A percentile compares a stretch with the other conserved stretches of the same genome.
These are phyloP conservation scores for Melianthus villosus DNA, from an alignment of 441 rosid species.

Conservation along the genomic window DNA sequence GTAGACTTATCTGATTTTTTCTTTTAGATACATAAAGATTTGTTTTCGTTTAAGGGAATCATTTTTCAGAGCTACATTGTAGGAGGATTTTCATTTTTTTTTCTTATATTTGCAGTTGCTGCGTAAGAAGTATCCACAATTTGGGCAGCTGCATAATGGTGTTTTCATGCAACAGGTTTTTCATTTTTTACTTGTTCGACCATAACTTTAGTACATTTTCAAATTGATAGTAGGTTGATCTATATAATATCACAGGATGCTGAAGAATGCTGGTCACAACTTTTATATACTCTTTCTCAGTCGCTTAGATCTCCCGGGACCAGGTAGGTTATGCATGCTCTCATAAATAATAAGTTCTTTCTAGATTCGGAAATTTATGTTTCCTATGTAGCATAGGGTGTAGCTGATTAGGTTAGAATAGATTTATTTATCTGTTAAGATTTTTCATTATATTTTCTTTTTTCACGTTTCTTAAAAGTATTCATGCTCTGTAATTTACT, in stretches of 20 bases:
- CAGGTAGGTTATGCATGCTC: conserved; percentile 22
- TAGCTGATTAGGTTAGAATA: too few species aligned
- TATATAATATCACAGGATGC: conserved; percentile 46
- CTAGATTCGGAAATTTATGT: too few species aligned
- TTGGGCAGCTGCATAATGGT: conserved; percentile 84
- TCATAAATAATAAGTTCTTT: too few species aligned
- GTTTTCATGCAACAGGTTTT: conserved; percentile 92
- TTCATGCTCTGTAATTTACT: background rate
- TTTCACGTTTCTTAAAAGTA: too few species aligned
- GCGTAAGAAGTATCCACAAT: conserved; percentile 86
- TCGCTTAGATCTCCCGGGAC: conserved; percentile 45
- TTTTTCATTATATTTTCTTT: too few species aligned
- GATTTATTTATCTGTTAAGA: too few species aligned
- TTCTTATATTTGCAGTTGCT: conserved; percentile 31
- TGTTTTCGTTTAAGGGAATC: background rate
- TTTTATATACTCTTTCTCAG: conserved; percentile 69
- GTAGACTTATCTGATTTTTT: too few species aligned
- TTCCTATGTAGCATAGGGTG: too few species aligned
- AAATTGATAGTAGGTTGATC: conserved; percentile 9
- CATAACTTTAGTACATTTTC: background rate
- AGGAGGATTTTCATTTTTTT: conserved; percentile 1
- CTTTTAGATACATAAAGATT: too few species aligned
- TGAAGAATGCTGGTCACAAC: conserved; percentile 94
- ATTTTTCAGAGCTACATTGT: background rate
- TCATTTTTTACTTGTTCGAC: conserved; percentile 3